phyloP scores from a whole-genome alignment of 164 flowering plant species.

The Akebia trifoliata region DNA sequence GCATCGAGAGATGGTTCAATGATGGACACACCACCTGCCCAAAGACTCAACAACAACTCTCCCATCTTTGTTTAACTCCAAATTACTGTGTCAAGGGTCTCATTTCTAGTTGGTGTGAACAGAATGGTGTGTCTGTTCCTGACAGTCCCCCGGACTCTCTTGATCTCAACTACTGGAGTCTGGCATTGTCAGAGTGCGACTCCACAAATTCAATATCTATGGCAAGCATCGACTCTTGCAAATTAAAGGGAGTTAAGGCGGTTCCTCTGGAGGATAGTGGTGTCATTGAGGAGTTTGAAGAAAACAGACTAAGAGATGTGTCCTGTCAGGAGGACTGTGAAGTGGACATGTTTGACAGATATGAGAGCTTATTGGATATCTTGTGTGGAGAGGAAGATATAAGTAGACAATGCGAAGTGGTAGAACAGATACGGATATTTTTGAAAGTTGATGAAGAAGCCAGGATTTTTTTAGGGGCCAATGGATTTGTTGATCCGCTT shows the following conservation, averaged over 20 bases:
- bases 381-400: slow-evolving; percentile 47
- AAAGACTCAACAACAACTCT: slow-evolving; percentile 84
- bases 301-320: slow-evolving; percentile 30
- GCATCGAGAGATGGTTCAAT: slow-evolving; percentile 97
- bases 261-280: slow-evolving; percentile 67
- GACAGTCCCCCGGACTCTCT: slow-evolving; percentile 90
- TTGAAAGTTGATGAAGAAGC: slow-evolving; percentile 94
- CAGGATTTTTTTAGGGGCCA: slow-evolving; percentile 78
- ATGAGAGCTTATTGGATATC: slow-evolving; percentile 43
- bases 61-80: slow-evolving; percentile 83
- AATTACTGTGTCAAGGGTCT: slow-evolving; percentile 98
- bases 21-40: slow-evolving; percentile 96
- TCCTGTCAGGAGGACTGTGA: slow-evolving; percentile 38
- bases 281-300: slow-evolving; percentile 43
- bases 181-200: slow-evolving; percentile 68
- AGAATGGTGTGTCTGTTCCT: slow-evolving; percentile 69
- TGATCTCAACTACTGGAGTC: slow-evolving; percentile 89
- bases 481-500: slow-evolving; percentile 88
- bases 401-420: slow-evolving; percentile 49
- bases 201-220: slow-evolving; percentile 54
- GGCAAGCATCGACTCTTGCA: slow-evolving; percentile 47
- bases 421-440: slow-evolving; percentile 63
- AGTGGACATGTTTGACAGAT: slow-evolving; percentile 36
- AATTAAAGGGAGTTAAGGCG: slow-evolving; percentile 66
- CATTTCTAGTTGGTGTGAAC: slow-evolving; percentile 93